Evolutionary conservation across 2,329 filamentous ascomycete genomes (phyloP), one percentile per base, ranked within the genome.

Genomic region (Nigrospora osmanthi): DNA sequence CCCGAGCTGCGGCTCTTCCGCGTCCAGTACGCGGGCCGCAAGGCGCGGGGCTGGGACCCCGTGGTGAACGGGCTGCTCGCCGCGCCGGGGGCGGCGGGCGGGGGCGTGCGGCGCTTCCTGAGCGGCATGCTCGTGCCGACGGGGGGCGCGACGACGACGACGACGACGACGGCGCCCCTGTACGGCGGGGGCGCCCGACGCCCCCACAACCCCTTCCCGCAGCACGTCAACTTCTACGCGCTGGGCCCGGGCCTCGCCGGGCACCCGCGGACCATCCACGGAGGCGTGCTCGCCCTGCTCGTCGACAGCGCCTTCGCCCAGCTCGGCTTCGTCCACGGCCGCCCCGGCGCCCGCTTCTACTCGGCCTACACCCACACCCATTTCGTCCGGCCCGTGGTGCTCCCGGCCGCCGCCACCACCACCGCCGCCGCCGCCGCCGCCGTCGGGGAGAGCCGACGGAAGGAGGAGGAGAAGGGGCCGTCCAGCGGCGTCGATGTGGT

Each of bases 341-440:
- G 47, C 40, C 48, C 49, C 4, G 49, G 45, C 12, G 48, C 44
- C 5, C 49, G 52, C 41, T 52, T 54, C 43, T 52, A 52, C 38
- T 47, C 47, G 5, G 46, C 47, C 17, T 54, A 46, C 33, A 52
- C 38, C 15, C 31, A 40, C 15, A 32, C 34, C 3, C 39, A 28
- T 11, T 40, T 40, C 28, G 30, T 32, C 2, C 30, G 30, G 3
- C 39, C 39, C 15, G 12, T 40, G 12, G n/a, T 34, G 12, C 11
- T 40, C 15, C 39, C 30, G 11, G 9, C 5, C 15, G 3, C 7
- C 14, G 14, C 23, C 13, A n/a, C 7, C 28, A n/a, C n/a, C n/a
- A n/a, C n/a, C n/a, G n/a, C n/a, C n/a, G n/a, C n/a, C n/a, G 9
- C 5, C 15, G 3, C 7, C 14, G 14, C 23, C 13, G 28, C 7